Percentiles rank a stretch among this genome's conserved stretches.
These are phyloP conservation scores for Ustilago xerochloae DNA, from an alignment of 1,284 basidiomycete genomes.

Conservation along the genomic window DNA sequence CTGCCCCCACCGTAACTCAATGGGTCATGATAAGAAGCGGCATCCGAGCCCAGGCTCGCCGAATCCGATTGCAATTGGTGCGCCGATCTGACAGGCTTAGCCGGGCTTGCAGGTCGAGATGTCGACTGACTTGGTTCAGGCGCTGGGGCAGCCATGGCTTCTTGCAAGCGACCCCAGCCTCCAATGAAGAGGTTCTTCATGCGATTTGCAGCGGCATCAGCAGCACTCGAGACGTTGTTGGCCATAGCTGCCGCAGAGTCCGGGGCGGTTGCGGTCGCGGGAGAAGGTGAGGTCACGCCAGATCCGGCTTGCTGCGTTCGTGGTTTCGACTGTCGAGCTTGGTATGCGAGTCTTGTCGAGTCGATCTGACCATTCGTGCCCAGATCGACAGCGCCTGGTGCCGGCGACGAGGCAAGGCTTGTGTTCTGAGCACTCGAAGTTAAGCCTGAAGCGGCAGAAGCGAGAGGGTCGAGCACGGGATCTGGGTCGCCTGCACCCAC, in stretches of 20 bases:
- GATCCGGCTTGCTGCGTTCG: constrained; percentile 7
- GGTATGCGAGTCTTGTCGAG: constrained; percentile 18
- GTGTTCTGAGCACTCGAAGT: background rate
- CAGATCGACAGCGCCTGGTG: constrained; percentile 35
- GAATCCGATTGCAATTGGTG: background rate
- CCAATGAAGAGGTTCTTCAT: constrained; percentile 56
- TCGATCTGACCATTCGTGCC: constrained; percentile 23
- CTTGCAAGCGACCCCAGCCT: constrained; percentile 53
- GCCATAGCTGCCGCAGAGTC: constrained; percentile 22
- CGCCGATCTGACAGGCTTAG: constrained; percentile 1
- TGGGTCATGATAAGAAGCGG: background rate
- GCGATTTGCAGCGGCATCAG: constrained; percentile 37
- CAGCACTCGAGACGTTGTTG: constrained; percentile 28
- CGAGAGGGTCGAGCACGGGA: constrained; percentile 37
- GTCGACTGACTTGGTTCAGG: background rate
- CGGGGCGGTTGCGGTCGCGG: background rate
- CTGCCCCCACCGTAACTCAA: background rate
- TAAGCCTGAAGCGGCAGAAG: constrained; percentile 1
- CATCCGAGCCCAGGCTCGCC: background rate
- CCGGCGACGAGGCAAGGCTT: constrained; percentile 8
- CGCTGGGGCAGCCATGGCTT: constrained; percentile 45
- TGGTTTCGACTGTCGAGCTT: constrained; percentile 24
- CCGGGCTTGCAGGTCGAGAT: constrained; percentile 10
- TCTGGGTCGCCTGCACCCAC: constrained; percentile 36
- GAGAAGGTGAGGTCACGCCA: background rate